These are phyloP conservation scores for Penicillium paxilli DNA, from an alignment of 495 filamentous ascomycete genomes.

Conservation along the genomic window DNA sequence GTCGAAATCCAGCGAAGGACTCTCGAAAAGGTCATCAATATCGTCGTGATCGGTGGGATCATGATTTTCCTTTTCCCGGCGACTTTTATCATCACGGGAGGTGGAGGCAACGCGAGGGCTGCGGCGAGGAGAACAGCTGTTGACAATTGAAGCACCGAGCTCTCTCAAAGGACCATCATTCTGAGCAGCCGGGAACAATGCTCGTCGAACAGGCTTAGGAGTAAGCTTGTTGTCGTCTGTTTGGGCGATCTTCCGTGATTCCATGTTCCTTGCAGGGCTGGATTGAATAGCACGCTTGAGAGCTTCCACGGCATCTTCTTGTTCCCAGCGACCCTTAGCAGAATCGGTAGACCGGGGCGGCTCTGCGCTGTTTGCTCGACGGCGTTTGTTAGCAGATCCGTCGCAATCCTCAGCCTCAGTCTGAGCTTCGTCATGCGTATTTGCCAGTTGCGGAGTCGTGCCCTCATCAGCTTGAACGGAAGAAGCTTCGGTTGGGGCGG, in stretches of 20 bases:
- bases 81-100: slow-evolving; percentile 33
- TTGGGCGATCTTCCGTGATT: slow-evolving; percentile 66
- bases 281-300: slow-evolving; percentile 67
- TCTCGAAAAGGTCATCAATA: slow-evolving; percentile 61
- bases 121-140: slow-evolving; percentile 50
- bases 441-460: slow-evolving; percentile 34
- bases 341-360: slow-evolving; percentile 32
- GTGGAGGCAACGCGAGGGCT: slow-evolving; percentile 39
- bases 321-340: slow-evolving; percentile 40
- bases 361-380: slow-evolving; percentile 44
- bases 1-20: slow-evolving; percentile 39
- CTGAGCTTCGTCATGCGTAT: slow-evolving; percentile 12
- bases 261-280: slow-evolving; percentile 64
- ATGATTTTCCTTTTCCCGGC: slow-evolving; percentile 52
- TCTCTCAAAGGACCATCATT: slow-evolving; percentile 60
- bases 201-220: slow-evolving; percentile 64
- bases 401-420: slow-evolving; percentile 23
- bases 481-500: slow-evolving; percentile 43
- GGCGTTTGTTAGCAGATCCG: slow-evolving; percentile 31
- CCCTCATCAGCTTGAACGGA: slow-evolving; percentile 41
- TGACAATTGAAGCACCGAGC: slow-evolving; percentile 58
- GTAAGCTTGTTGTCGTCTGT: slow-evolving; percentile 55
- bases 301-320: slow-evolving; percentile 56
- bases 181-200: slow-evolving; percentile 69
- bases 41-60: slow-evolving; percentile 42